Base-by-base conservation (phyloP, 352 stramenopile genomes). In the Globisporangium cederbergense region DNA sequence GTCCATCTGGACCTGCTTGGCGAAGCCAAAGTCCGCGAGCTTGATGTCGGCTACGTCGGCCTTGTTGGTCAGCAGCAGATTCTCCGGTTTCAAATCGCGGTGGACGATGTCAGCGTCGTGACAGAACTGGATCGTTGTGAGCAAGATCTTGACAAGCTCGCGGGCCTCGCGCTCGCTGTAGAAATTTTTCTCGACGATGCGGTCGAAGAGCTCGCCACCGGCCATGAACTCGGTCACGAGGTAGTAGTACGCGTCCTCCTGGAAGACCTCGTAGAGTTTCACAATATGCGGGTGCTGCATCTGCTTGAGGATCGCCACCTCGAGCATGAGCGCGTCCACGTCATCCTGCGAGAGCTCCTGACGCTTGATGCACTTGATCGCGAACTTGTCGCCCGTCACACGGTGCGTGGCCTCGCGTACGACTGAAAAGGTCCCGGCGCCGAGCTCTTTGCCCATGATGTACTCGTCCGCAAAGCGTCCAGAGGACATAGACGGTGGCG, bases 211-310 rank as follows among this genome's bases (percentile, higher is more conserved):
- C 65, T 96, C 87, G 3, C 85, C 84, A 14, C 87, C 87, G 8
- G 82, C 83, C 74, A 98, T 97, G 45, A 97, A 90, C 75, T 99
- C 96, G 58, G 98, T 98, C 11, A 99, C 96, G 49, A 99, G 82
- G 72, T 99, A 99, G 77, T 97, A 99, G 66, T 97, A 85, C 30
- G 91, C 79, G 16, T 88, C 76, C 40, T 97, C 91, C 47, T 97
- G 75, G 74, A 93, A 98, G 11, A 98, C 95, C 49, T 93, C 94
- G 50, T 93, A 90, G 7, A 97, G 73, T 52, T 89, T 82, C 66
- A 97, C 85, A 62, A 97, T 96, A 70, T 97, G 81, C 43, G 83
- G 73, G 73, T 97, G 91, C 71, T 91, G 79, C 82, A 95, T 90
- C 65, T 90, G 76, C 57, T 87, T 70, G 62, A 95, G 72, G 65